Conservation (phyloP, 148 eudicot genomes). For the Chenopodium album region DNA sequence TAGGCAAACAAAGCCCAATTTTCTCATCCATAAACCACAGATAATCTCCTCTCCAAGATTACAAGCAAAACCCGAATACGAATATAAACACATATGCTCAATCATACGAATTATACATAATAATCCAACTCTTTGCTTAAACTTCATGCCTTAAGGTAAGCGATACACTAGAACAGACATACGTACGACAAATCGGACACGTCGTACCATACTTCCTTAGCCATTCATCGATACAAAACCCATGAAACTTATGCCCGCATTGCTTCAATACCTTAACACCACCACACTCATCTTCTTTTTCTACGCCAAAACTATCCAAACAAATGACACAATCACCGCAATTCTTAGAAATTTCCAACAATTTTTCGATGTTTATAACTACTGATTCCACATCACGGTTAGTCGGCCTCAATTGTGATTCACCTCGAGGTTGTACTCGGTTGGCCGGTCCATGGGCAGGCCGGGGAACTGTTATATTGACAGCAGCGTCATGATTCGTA, state of each 20-base stretch:
- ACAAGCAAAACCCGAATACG: no score
- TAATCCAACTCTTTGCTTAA: no score
- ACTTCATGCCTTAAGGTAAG: no score
- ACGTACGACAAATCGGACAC: conserved; percentile 10
- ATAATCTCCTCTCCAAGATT: no score
- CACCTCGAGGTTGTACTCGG: not conserved
- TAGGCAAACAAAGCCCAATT: no score
- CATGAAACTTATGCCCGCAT: conserved; percentile 18
- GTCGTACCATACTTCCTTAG: not conserved
- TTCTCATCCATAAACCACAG: no score
- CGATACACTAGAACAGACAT: no score
- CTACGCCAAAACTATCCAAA: not conserved
- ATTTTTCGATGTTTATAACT: not conserved
- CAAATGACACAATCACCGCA: conserved; percentile 2
- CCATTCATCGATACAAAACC: not conserved
- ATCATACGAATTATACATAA: no score
- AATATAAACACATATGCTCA: no score
- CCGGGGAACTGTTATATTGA: no score
- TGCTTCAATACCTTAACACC: not conserved
- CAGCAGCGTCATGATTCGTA: no score
- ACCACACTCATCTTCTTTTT: not conserved
- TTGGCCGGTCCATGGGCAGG: no score
- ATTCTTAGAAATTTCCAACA: not conserved
- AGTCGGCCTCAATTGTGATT: not conserved
- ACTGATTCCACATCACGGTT: not conserved